phyloP scores from a whole-genome alignment of 2,329 filamentous ascomycete species.

The Colletotrichum paranaense region DNA sequence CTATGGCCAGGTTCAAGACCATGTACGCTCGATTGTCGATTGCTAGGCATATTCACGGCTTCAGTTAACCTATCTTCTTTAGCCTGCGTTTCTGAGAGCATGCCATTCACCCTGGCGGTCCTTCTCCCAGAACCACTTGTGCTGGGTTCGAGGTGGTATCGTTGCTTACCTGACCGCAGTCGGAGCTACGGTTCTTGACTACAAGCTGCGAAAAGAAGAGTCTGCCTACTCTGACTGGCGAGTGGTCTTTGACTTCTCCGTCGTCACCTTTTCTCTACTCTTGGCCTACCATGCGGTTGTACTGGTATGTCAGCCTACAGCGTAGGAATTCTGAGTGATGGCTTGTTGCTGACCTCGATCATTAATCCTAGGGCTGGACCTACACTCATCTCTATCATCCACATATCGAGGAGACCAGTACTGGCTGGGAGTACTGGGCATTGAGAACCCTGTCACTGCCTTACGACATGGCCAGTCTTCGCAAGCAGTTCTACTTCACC shows the following conservation, averaged over 20 bases:
- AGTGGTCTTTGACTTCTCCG: constrained; percentile 62
- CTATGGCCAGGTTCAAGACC: constrained; percentile 39
- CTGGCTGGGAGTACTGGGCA: constrained; percentile 48
- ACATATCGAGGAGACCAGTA: constrained; percentile 50
- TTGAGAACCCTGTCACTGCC: constrained; percentile 58
- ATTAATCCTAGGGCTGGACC: constrained; percentile 57
- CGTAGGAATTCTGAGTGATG: neutral
- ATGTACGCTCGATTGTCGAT: constrained; percentile 41
- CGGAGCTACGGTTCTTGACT: constrained; percentile 55
- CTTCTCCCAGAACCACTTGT: constrained; percentile 58
- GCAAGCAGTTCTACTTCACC: constrained; percentile 60
- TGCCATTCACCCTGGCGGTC: constrained; percentile 63
- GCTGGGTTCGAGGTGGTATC: constrained; percentile 55
- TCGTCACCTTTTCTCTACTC: constrained; percentile 55
- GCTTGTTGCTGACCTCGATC: neutral
- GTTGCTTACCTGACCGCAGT: constrained; percentile 56
- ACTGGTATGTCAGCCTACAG: constrained; percentile 52
- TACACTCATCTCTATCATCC: constrained; percentile 63
- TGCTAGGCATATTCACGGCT: neutral
- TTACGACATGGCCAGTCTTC: constrained; percentile 51
- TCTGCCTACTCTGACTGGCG: constrained; percentile 53
- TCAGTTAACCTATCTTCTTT: constrained; percentile 27
- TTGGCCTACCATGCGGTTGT: constrained; percentile 58
- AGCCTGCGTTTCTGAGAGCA: constrained; percentile 64
- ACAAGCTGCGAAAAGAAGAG: constrained; percentile 53